Percentiles rank a stretch among this genome's conserved stretches.
Conservation (phyloP, 2,329 filamentous ascomycete genomes). For the Xylariales sp. region DNA sequence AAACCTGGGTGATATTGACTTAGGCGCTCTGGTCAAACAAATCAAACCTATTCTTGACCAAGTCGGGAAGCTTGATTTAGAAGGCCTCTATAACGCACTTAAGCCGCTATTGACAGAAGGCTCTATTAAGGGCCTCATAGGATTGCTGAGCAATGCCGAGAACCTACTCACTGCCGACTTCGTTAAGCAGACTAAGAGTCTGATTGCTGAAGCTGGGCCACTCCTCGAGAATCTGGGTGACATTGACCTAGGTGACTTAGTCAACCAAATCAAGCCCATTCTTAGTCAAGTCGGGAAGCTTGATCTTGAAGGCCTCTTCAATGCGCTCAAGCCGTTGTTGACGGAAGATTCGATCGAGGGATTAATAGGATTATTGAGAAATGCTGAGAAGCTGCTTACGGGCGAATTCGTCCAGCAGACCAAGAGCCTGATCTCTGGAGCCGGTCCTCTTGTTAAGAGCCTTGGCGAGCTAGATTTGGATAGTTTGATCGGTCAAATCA, state of each 20-base stretch:
- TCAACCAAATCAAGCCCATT: constrained; percentile 43
- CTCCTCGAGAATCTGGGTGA: constrained; percentile 49
- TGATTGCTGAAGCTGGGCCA: constrained; percentile 46
- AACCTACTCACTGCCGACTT: constrained; percentile 51
- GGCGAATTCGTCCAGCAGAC: constrained; percentile 44
- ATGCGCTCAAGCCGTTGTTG: constrained; percentile 52
- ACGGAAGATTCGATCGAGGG: constrained; percentile 48
- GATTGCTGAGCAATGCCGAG: constrained; percentile 53
- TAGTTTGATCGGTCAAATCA: constrained; percentile 47
- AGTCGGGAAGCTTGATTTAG: constrained; percentile 50
- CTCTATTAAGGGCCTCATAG: constrained; percentile 48
- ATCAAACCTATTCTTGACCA: constrained; percentile 44
- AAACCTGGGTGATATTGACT: constrained; percentile 49
- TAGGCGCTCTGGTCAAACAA: constrained; percentile 45
- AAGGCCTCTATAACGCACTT: constrained; percentile 51
- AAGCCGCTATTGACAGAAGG: constrained; percentile 50
- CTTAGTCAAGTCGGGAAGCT: constrained; percentile 49
- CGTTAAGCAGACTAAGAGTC: constrained; percentile 42
- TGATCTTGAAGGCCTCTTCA: constrained; percentile 51
- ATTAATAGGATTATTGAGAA: constrained; percentile 47
- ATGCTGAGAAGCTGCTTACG: constrained; percentile 48
- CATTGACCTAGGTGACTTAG: constrained; percentile 49
- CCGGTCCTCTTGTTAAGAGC: constrained; percentile 43
- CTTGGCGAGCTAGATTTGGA: constrained; percentile 49
- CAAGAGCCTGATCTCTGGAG: constrained; percentile 44